Evolutionary conservation across 2,329 filamentous ascomycete genomes (phyloP).

Genomic region (Fusarium kyushuense): DNA sequence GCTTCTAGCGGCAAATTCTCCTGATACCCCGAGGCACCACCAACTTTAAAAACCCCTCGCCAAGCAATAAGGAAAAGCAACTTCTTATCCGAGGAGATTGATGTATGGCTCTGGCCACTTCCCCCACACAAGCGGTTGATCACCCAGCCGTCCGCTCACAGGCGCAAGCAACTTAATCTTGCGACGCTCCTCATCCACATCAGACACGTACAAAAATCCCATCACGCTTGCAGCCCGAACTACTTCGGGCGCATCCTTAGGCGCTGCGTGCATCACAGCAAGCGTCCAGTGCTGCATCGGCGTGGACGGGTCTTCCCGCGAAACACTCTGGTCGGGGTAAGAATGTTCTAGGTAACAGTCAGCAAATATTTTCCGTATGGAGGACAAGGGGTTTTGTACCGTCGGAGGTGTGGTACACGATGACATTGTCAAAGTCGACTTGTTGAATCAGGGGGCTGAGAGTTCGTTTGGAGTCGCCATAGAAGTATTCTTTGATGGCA

Average conservation of each 20-base stretch:
- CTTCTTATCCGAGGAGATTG: slow-evolving; percentile 71
- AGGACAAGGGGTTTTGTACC: slow-evolving; percentile 57
- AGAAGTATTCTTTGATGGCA: slow-evolving; percentile 93
- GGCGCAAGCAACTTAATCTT: slow-evolving; percentile 86
- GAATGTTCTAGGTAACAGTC: slow-evolving; percentile 44
- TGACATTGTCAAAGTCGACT: slow-evolving; percentile 79
- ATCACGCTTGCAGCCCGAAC: slow-evolving; percentile 86
- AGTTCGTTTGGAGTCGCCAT: slow-evolving; percentile 80
- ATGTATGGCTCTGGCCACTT: slow-evolving; percentile 88
- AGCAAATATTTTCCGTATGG: slow-evolving; percentile 20
- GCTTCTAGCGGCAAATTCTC: too few relatives aligned
- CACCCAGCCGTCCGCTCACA: slow-evolving; percentile 82
- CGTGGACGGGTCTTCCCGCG: slow-evolving; percentile 73
- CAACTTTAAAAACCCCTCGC: neutral
- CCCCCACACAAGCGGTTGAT: slow-evolving; percentile 84
- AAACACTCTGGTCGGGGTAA: slow-evolving; percentile 60
- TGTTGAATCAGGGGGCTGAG: slow-evolving; percentile 90
- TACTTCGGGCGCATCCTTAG: slow-evolving; percentile 75
- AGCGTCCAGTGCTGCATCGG: slow-evolving; percentile 84
- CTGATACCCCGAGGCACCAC: too few relatives aligned
- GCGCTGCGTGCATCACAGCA: slow-evolving; percentile 83
- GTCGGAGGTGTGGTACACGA: slow-evolving; percentile 77
- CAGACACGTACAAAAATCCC: slow-evolving; percentile 92
- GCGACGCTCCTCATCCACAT: slow-evolving; percentile 87
- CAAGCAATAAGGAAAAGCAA: neutral